Base-by-base conservation (phyloP, 202 grass and related monocot genomes). In the Miscanthus sacchariflorus region DNA sequence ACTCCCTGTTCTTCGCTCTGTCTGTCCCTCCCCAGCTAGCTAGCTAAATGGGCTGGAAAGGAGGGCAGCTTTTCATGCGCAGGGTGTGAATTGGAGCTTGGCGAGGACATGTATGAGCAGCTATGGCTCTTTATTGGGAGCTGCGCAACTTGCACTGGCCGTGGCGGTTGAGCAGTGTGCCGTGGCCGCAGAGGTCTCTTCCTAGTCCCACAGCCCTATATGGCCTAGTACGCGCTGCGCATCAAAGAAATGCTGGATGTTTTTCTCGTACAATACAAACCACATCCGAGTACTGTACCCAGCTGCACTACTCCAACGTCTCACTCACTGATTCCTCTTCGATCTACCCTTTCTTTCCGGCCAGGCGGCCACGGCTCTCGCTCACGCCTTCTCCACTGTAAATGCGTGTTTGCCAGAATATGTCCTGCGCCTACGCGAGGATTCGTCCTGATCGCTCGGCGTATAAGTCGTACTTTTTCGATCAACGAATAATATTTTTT, bases 21-120 rank as follows among this genome's bases (percentile, higher is more conserved):
- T 65, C 48, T 65, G 73, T 83, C 81, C 63, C 50, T 73, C 30
- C 27, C 25, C 15, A 5, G 0, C 39, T 42, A 33, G 81, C 7
- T 28, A 36, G 74, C 68, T 42, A 43, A 78, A 87, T 49, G 72
- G 35, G 59, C 58, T 73, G 72, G 77, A 91, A 88, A 88, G 82
- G 64, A 25, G 75, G 77, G 42, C 33, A 81, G 12, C 90, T 85
- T 91, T 88, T 25, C 77, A 48, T 64, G 65, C 35, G 74, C 65
- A 9, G 23, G n/a, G 42, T 82, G 88, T 48, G 78, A 86, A 68
- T 19, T 52, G 63, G n/a, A 27, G 83, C 44, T 65, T 48, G 56
- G 56, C 5, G 68, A 50, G 49, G 89, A 78, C 58, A 36, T 78
- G 77, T 70, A 70, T 43, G 88, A 70, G 80, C 71, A 43, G 63